Percentiles rank a stretch among this genome's conserved stretches.
These are phyloP conservation scores for Petrea volubilis DNA, from an alignment of 257 asterid species.

Conservation along the genomic window DNA sequence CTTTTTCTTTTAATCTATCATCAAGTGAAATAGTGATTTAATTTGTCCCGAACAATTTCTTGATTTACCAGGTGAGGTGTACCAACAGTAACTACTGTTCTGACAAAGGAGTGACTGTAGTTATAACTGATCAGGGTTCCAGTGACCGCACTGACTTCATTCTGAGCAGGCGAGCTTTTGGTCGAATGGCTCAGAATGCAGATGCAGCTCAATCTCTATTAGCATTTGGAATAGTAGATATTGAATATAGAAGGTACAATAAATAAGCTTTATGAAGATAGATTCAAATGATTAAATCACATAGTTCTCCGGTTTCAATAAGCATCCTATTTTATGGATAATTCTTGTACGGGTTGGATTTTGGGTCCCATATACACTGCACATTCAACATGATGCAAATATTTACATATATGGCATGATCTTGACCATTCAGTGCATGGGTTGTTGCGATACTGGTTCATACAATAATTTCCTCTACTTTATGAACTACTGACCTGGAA, in stretches of 20 bases:
- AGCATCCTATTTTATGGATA: neutral
- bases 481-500: neutral
- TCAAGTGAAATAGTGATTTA: neutral
- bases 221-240: constrained; percentile 59
- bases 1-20: neutral
- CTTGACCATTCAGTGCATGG: too few species aligned
- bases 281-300: neutral
- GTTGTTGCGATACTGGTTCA: too few species aligned
- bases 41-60: neutral
- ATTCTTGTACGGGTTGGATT: too few species aligned
- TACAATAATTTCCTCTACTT: too few species aligned
- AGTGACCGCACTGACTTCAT: constrained; percentile 73
- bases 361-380: too few species aligned
- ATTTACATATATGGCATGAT: too few species aligned
- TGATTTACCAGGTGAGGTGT: constrained; percentile 66
- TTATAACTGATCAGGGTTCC: constrained; percentile 72
- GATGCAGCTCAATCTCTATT: constrained; percentile 62
- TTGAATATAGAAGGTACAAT: constrained; percentile 63
- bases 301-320: neutral
- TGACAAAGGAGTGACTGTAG: constrained; percentile 62
- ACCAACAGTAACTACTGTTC: constrained; percentile 58
- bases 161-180: constrained; percentile 66
- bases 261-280: neutral
- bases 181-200: constrained; percentile 65
- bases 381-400: too few species aligned